A percentile compares a stretch with the other conserved stretches of the same genome.
Conservation (phyloP, 2,329 filamentous ascomycete species). For the Fusarium begoniae region DNA sequence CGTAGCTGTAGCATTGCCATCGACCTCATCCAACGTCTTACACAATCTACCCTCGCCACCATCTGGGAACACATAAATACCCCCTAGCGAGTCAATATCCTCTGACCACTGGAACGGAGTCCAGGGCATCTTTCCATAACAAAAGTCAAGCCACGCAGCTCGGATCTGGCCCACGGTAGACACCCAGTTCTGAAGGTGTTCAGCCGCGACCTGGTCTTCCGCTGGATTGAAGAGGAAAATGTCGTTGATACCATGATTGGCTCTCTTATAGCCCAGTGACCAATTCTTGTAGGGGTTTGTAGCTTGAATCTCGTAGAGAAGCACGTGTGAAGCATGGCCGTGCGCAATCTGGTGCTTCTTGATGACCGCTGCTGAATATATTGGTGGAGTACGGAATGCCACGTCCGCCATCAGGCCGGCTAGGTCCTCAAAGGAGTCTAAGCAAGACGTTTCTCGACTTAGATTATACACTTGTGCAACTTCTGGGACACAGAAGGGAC, state of each 20-base stretch:
- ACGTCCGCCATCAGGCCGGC: neutral
- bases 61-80: neutral
- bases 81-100: neutral
- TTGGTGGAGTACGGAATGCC: neutral
- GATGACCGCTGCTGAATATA: neutral
- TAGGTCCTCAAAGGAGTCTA: neutral
- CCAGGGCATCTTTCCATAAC: neutral
- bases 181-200: neutral
- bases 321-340: neutral
- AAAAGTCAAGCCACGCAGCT: neutral
- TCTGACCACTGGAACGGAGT: neutral
- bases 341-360: neutral
- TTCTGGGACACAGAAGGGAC: neutral
- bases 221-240: neutral
- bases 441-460: neutral
- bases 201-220: neutral
- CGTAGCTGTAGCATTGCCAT: neutral
- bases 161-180: neutral
- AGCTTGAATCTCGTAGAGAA: neutral
- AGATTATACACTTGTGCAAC: neutral
- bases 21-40: neutral
- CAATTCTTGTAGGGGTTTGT: neutral
- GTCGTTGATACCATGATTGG: neutral
- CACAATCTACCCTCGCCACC: neutral
- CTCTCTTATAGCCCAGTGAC: neutral